These are phyloP conservation scores for Annulohypoxylon moriforme DNA, from an alignment of 495 filamentous ascomycete genomes.

Conservation along the genomic window DNA sequence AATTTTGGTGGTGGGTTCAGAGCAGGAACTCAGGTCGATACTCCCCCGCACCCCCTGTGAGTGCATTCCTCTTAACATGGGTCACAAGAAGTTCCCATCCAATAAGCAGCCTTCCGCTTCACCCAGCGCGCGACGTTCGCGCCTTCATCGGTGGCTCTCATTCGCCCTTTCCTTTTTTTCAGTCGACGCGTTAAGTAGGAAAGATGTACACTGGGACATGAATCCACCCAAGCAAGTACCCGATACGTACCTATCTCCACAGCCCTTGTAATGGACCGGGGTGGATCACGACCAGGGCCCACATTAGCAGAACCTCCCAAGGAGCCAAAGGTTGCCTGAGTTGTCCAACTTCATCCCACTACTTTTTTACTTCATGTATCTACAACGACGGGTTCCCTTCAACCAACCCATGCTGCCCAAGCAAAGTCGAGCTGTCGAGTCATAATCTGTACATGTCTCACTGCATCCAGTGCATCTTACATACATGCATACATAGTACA, in stretches of 20 bases:
- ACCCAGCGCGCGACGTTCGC: slow-evolving; percentile 36
- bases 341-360: slow-evolving; percentile 34
- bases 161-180: slow-evolving; percentile 42
- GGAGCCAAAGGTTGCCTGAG: slow-evolving; percentile 19
- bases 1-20: slow-evolving; percentile 30
- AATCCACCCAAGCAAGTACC: slow-evolving; percentile 14
- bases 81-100: slow-evolving; percentile 49
- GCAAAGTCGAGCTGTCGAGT: slow-evolving; percentile 42
- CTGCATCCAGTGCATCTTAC: slow-evolving; percentile 16
- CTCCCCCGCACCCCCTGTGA: slow-evolving; percentile 21
- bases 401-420: slow-evolving; percentile 37
- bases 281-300: no score
- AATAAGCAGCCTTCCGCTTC: slow-evolving; percentile 51
- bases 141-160: slow-evolving; percentile 30
- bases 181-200: slow-evolving; percentile 47
- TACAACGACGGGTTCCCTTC: slow-evolving; percentile 20
- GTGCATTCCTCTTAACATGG: slow-evolving; percentile 47
- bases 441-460: slow-evolving; percentile 41
- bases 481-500: slow-evolving; percentile 11
- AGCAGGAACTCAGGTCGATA: slow-evolving; percentile 25
- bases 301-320: background rate
- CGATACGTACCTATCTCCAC: slow-evolving; percentile 36
- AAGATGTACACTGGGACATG: slow-evolving; percentile 13
- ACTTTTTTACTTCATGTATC: slow-evolving; percentile 6
- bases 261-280: no score